Evolutionary conservation across 768 basidiomycete genomes (phyloP).

Genomic region (Butyriboletus loyo): DNA sequence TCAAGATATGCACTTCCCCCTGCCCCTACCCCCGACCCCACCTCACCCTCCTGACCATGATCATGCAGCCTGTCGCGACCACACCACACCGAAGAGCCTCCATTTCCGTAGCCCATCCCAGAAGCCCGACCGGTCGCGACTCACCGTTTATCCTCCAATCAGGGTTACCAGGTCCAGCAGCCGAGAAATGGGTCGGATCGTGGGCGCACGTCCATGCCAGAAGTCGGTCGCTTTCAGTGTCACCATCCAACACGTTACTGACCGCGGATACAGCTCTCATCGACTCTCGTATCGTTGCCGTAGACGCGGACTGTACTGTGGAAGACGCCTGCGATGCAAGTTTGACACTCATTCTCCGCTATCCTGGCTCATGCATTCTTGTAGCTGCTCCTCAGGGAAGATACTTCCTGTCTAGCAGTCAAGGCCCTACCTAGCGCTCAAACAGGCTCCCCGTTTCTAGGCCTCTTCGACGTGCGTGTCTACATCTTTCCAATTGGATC

Average conservation of each 20-base stretch:
- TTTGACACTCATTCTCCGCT: conserved; percentile 2
- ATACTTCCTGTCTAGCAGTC: conserved; percentile 64
- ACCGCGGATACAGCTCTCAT: conserved; percentile 52
- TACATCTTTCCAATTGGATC: neutral
- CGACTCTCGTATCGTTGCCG: conserved; percentile 60
- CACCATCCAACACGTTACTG: neutral
- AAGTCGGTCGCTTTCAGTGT: conserved; percentile 40
- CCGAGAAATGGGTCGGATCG: conserved; percentile 52
- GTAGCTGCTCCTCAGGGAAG: conserved; percentile 61
- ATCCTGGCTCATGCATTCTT: neutral
- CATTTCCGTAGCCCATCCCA: conserved; percentile 12
- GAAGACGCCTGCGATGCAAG: conserved; percentile 81
- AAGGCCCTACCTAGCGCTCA: conserved; percentile 32
- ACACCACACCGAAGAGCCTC: conserved; percentile 20
- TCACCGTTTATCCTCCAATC: conserved; percentile 16
- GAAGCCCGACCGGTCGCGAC: conserved; percentile 14
- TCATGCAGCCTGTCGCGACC: conserved; percentile 15
- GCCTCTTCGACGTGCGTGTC: conserved; percentile 70
- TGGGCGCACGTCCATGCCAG: conserved; percentile 58
- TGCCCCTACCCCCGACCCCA: conserved; percentile 2
- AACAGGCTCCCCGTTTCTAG: conserved; percentile 38
- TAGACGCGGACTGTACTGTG: conserved; percentile 70
- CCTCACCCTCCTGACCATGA: neutral
- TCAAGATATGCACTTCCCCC: conserved; percentile 8
- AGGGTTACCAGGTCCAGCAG: conserved; percentile 27